phyloP scores from a whole-genome alignment of 2,329 filamentous ascomycete species.

The Hirsutella rhossiliensis region DNA sequence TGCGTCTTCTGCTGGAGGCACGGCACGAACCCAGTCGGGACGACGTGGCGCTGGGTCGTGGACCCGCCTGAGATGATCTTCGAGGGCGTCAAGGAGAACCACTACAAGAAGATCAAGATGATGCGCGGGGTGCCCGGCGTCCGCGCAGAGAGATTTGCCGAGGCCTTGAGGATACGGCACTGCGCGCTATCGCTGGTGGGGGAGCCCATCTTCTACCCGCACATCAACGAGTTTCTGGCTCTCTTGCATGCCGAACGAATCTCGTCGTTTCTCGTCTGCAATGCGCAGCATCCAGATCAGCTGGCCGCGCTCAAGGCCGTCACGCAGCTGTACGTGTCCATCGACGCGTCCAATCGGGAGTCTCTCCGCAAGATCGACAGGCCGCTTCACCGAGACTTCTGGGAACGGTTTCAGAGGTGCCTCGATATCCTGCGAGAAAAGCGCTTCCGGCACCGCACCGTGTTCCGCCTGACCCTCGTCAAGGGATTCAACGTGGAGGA shows the following conservation, averaged over 20 bases:
- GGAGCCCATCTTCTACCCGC: constrained; percentile 97
- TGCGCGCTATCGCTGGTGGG: constrained; percentile 88
- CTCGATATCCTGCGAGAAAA: constrained; percentile 79
- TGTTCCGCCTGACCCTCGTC: constrained; percentile 88
- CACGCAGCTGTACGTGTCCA: constrained; percentile 92
- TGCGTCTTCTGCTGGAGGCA: constrained; percentile 99
- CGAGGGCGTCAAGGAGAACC: constrained; percentile 75
- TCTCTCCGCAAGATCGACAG: constrained; percentile 80
- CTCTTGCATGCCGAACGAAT: constrained; percentile 81
- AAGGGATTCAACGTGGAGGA: constrained; percentile 98
- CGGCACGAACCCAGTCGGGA: constrained; percentile 92
- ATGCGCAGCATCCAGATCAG: constrained; percentile 91
- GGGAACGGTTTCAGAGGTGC: constrained; percentile 88
- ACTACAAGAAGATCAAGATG: constrained; percentile 98
- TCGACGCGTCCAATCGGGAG: constrained; percentile 86
- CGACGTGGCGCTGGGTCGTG: constrained; percentile 92
- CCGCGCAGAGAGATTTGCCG: constrained; percentile 78
- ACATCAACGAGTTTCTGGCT: constrained; percentile 83
- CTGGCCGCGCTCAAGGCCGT: constrained; percentile 71
- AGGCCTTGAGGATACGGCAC: constrained; percentile 87
- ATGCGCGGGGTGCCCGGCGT: constrained; percentile 89
- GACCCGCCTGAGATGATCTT: constrained; percentile 87
- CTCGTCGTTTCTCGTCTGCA: constrained; percentile 91
- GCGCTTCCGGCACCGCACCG: constrained; percentile 77
- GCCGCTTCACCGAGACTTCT: constrained; percentile 89